Evolutionary conservation across 164 flowering plant species (phyloP), one percentile per base, ranked within the genome.

Genomic region (Warburgia ugandensis): DNA sequence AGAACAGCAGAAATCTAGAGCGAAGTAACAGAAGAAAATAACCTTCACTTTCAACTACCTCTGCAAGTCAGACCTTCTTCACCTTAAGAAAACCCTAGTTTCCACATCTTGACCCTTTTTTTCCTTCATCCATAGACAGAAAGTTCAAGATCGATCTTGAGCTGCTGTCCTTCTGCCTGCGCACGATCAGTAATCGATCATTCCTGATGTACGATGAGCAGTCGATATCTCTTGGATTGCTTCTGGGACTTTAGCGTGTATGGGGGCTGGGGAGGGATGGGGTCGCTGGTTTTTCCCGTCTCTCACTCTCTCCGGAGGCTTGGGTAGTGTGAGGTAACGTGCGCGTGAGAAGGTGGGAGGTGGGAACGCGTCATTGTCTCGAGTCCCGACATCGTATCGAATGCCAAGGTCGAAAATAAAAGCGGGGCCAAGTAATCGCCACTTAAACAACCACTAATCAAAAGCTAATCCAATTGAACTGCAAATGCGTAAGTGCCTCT

Each of bases 331-430:
- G 65, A 71, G 68, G 52, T 54, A 56, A 49, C 65, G 75, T 71
- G 71, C 66, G 75, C 65, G 39, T 62, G 62, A 35, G 48, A 27
- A 43, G 44, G 60, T 45, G 54, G 60, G 53, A 29, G 35, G 61
- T 42, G 66, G 60, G 62, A 66, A 60, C 45, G 56, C 52, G 68
- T 63, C 71, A 67, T 31, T 40, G 45, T 67, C 69, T 48, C 68
- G 45, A 52, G 64, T 57, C 55, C 71, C 71, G 71, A 63, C 66
- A 60, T 25, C 30, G 65, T 43, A 56, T 61, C 68, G 70, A 62
- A 62, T 67, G 61, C 67, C 58, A 37, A 62, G 57, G 53, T 50
- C 41, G 20, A n/a, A n/a, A n/a, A n/a, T 12, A 33, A 50, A 29
- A 35, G 21, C 41, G 14, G n/a, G n/a, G n/a, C n/a, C n/a, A n/a